Evolutionary conservation across 139 green algal genomes (phyloP).

Genomic region (Trebouxia sp.): DNA sequence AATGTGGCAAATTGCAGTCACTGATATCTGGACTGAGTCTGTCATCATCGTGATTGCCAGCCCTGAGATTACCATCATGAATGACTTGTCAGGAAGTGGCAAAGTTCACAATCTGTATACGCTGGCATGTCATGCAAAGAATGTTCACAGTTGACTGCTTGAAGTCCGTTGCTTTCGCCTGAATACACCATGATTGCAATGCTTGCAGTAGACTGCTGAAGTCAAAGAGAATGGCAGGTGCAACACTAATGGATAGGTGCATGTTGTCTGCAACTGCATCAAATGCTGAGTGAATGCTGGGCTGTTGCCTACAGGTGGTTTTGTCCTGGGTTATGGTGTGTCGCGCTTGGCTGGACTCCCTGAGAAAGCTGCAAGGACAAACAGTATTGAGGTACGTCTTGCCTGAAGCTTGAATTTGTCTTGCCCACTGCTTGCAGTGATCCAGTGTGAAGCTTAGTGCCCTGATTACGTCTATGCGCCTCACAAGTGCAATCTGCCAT

Average conservation of each 20-base stretch:
- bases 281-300: not conserved
- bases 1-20: too few species aligned
- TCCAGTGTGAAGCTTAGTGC: not conserved
- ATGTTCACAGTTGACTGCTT: too few species aligned
- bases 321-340: slow-evolving; percentile 60
- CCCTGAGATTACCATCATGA: too few species aligned
- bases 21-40: too few species aligned
- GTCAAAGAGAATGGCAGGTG: too few species aligned
- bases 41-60: too few species aligned
- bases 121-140: too few species aligned
- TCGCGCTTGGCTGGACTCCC: slow-evolving; percentile 46
- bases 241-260: not conserved
- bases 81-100: too few species aligned
- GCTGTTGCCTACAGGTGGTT: slow-evolving; percentile 47
- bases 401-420: not conserved
- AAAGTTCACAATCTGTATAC: too few species aligned
- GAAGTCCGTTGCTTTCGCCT: too few species aligned
- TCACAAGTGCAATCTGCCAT: not conserved
- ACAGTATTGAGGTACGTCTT: slow-evolving; percentile 56
- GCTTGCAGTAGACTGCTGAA: too few species aligned
- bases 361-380: slow-evolving; percentile 58
- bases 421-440: not conserved
- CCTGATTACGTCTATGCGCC: not conserved
- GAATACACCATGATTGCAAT: too few species aligned
- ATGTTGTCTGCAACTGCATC: not conserved